Conservation (phyloP, 164 flowering plant genomes). For the Magnolia changhungtana region DNA sequence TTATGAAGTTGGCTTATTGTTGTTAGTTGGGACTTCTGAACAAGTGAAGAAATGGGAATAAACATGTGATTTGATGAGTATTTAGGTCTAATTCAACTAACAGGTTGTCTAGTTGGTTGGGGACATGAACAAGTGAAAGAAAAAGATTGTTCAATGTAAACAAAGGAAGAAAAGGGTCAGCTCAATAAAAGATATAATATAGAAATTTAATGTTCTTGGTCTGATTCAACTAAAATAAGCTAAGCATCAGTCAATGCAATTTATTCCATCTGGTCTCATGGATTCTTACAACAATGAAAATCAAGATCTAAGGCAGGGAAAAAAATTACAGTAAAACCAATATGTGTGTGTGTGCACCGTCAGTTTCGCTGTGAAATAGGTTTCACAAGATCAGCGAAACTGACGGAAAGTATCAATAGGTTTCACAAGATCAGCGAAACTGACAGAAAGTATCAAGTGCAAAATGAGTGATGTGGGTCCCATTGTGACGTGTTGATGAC, state of each 20-base stretch:
- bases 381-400: no score
- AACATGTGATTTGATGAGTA: conserved; percentile 3
- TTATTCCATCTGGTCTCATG: not conserved
- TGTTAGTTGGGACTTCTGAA: conserved; percentile 6
- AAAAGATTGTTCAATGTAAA: conserved; percentile 15
- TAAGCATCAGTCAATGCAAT: conserved; percentile 4
- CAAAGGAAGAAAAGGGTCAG: not conserved
- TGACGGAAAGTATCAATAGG: no score
- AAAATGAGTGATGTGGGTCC: no score
- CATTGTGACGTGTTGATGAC: no score
- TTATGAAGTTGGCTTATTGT: conserved; percentile 1
- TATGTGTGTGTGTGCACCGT: not conserved
- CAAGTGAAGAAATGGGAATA: not conserved
- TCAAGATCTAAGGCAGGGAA: no score
- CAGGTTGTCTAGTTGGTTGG: conserved; percentile 21
- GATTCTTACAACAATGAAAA: not conserved
- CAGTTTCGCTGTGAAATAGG: no score
- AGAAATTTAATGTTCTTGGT: not conserved
- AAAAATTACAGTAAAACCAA: no score
- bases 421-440: no score
- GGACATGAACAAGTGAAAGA: conserved; percentile 9
- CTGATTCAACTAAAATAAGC: not conserved
- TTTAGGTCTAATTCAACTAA: conserved; percentile 14
- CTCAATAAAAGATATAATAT: conserved; percentile 4
- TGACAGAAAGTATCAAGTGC: no score